A percentile compares a stretch with the other conserved stretches of the same genome.
Evolutionary conservation across 805 yeast species (phyloP).

Genomic region (Kodamaea restingae): DNA sequence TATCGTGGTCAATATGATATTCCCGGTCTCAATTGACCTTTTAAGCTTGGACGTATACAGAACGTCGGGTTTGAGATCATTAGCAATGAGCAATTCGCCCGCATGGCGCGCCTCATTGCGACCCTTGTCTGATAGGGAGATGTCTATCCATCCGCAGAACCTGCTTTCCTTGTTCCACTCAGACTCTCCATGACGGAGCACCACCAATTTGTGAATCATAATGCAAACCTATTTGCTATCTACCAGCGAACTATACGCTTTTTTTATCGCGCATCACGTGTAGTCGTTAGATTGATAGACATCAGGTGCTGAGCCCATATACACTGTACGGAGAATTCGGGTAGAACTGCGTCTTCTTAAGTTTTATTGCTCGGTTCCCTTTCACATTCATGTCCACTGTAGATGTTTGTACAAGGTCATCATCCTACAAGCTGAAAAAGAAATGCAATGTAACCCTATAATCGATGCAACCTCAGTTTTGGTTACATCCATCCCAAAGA

Average conservation of each 20-base stretch:
- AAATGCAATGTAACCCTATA: not conserved
- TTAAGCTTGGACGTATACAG: slow-evolving; percentile 39
- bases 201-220: slow-evolving; percentile 31
- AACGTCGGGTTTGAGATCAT: slow-evolving; percentile 28
- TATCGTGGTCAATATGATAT: slow-evolving; percentile 30
- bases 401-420: too few relatives aligned
- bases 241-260: not conserved
- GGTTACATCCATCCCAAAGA: not conserved
- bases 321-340: too few relatives aligned
- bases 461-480: not conserved
- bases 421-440: too few relatives aligned
- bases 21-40: slow-evolving; percentile 40
- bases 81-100: slow-evolving; percentile 28
- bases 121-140: slow-evolving; percentile 37
- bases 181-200: slow-evolving; percentile 44
- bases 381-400: too few relatives aligned
- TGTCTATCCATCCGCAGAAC: slow-evolving; percentile 46
- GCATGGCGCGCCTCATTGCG: slow-evolving; percentile 37
- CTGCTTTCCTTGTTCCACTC: slow-evolving; percentile 41
- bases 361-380: too few relatives aligned
- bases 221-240: not conserved
- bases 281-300: too few relatives aligned
- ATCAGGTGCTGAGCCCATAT: too few relatives aligned
- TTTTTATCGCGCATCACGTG: not conserved
- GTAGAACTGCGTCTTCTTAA: too few relatives aligned